A percentile compares a stretch with the other conserved stretches of the same genome.
Evolutionary conservation across 768 basidiomycete genomes (phyloP).

Genomic region (Suillus brevipes): DNA sequence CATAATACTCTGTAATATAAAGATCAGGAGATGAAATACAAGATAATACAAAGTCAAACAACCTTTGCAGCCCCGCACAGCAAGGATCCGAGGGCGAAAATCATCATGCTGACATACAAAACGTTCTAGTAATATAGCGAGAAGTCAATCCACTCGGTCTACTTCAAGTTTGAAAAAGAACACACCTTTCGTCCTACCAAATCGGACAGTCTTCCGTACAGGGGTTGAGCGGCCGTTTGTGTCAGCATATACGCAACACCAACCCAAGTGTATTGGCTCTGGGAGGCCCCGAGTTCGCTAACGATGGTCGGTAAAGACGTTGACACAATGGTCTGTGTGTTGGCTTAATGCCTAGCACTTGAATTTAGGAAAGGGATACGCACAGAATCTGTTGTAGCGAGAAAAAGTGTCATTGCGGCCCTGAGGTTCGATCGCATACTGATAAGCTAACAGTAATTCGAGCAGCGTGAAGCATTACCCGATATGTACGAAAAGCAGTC

Average conservation of each 20-base stretch:
- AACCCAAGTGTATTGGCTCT: slow-evolving; percentile 83
- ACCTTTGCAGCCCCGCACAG: slow-evolving; percentile 78
- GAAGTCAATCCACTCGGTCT: slow-evolving; percentile 9
- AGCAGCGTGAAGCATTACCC: slow-evolving; percentile 46
- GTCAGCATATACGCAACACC: slow-evolving; percentile 84
- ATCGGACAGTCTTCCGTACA: slow-evolving; percentile 81
- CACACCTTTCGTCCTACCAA: slow-evolving; percentile 76
- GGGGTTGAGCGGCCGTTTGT: slow-evolving; percentile 81
- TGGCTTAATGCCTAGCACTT: slow-evolving; percentile 11
- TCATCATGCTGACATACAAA: slow-evolving; percentile 68
- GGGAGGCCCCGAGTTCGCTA: slow-evolving; percentile 63
- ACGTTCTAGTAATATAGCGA: slow-evolving; percentile 47
- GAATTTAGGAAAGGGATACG: slow-evolving; percentile 25
- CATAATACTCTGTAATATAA: slow-evolving; percentile 36
- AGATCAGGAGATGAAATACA: slow-evolving; percentile 19
- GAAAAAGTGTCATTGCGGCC: slow-evolving; percentile 76
- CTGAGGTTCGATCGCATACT: slow-evolving; percentile 36
- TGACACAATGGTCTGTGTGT: slow-evolving; percentile 65
- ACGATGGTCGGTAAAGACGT: slow-evolving; percentile 82
- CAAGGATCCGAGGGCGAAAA: slow-evolving; percentile 78
- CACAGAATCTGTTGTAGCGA: slow-evolving; percentile 86
- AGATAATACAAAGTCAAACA: slow-evolving; percentile 19
- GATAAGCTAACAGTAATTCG: slow-evolving; percentile 15
- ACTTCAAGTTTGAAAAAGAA: slow-evolving; percentile 11
- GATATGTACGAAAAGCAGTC: slow-evolving; percentile 64